These are phyloP conservation scores for Paecilomyces formosus DNA, from an alignment of 2,329 filamentous ascomycete genomes.

Conservation along the genomic window DNA sequence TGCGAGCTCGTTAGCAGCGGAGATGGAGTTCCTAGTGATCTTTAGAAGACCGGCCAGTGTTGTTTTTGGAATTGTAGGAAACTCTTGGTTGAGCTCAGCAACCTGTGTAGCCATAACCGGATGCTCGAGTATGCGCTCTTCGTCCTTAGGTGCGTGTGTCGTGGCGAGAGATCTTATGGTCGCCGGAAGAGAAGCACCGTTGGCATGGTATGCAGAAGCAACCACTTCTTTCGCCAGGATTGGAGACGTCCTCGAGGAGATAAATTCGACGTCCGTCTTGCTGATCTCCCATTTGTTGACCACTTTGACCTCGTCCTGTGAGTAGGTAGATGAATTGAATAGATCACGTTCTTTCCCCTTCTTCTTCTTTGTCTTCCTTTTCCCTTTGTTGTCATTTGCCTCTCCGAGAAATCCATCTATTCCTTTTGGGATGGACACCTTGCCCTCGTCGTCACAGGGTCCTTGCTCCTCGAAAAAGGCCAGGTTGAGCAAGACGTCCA, in stretches of 20 bases:
- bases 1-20: slow-evolving; percentile 54
- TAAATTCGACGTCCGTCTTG: slow-evolving; percentile 53
- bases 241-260: slow-evolving; percentile 45
- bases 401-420: slow-evolving; percentile 72
- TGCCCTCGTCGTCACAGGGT: slow-evolving; percentile 40
- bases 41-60: slow-evolving; percentile 48
- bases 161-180: slow-evolving; percentile 51
- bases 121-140: slow-evolving; percentile 30
- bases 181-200: slow-evolving; percentile 47
- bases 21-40: slow-evolving; percentile 50
- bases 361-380: slow-evolving; percentile 10
- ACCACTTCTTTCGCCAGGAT: slow-evolving; percentile 41
- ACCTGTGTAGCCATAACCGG: slow-evolving; percentile 42
- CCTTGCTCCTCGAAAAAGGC: slow-evolving; percentile 66
- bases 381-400: slow-evolving; percentile 38
- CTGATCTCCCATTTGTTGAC: slow-evolving; percentile 54
- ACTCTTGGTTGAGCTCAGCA: slow-evolving; percentile 48
- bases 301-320: slow-evolving; percentile 4
- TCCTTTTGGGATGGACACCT: slow-evolving; percentile 52
- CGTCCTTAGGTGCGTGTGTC: slow-evolving; percentile 36
- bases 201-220: slow-evolving; percentile 52
- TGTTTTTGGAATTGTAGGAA: slow-evolving; percentile 42
- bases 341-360: slow-evolving; percentile 4
- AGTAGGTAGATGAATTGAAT: slow-evolving; percentile 9
- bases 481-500: slow-evolving; percentile 74